These are phyloP conservation scores for Cylindrodendrum hubeiense DNA, from an alignment of 2,329 filamentous ascomycete species.

Conservation along the genomic window DNA sequence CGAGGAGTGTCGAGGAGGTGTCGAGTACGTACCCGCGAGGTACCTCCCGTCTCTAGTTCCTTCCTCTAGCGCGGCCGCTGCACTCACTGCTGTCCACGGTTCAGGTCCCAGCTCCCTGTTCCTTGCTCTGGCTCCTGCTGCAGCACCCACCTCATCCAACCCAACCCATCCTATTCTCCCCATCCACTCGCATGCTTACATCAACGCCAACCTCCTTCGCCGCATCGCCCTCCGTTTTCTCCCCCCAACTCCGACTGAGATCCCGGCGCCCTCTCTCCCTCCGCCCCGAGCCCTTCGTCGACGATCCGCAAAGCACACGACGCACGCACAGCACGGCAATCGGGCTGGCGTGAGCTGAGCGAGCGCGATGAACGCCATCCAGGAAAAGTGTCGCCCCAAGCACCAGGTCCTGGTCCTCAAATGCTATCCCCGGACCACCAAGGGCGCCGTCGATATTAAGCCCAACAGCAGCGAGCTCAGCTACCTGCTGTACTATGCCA, in stretches of 20 bases:
- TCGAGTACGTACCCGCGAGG: neutral
- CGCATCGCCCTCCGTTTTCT: constrained; percentile 20
- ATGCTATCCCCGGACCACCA: constrained; percentile 94
- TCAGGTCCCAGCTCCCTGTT: neutral
- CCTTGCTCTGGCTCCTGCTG: constrained; percentile 26
- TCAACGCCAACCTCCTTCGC: constrained; percentile 37
- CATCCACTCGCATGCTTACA: constrained; percentile 24
- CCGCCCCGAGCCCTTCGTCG: neutral
- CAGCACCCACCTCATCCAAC: constrained; percentile 34
- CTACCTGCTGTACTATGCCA: constrained; percentile 97
- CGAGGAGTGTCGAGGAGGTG: no score
- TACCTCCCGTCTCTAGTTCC: neutral
- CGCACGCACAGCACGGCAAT: constrained; percentile 18
- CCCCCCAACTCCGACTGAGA: constrained; percentile 13
- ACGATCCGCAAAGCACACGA: neutral
- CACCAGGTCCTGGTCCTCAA: constrained; percentile 97
- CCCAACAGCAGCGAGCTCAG: constrained; percentile 97
- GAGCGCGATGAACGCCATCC: constrained; percentile 70
- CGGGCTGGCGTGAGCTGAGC: constrained; percentile 30
- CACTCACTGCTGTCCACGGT: neutral
- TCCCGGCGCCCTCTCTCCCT: neutral
- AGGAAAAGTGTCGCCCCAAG: constrained; percentile 85
- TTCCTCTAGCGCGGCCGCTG: neutral
- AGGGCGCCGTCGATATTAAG: constrained; percentile 91
- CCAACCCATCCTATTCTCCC: constrained; percentile 11